A percentile compares a stretch with the other conserved stretches of the same genome.
Evolutionary conservation across 352 stramenopile genomes (phyloP).

Genomic region (Phytophthora pini): DNA sequence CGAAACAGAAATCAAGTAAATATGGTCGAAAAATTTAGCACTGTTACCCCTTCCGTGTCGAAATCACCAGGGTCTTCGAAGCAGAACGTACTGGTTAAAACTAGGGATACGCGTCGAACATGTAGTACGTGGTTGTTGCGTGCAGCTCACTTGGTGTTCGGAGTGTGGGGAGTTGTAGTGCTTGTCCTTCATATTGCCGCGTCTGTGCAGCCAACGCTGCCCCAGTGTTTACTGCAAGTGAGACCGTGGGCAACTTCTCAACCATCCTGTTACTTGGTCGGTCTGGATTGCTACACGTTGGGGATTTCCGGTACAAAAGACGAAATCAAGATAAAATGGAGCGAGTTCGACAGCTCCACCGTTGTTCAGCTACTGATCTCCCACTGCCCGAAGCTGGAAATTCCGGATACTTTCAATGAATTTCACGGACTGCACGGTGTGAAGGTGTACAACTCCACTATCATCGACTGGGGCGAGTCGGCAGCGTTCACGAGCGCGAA

Average conservation of each 20-base stretch:
- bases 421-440: conserved; percentile 37
- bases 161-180: conserved; percentile 18
- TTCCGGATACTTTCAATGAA: conserved; percentile 21
- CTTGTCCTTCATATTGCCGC: conserved; percentile 25
- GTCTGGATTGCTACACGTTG: conserved; percentile 34
- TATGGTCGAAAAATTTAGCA: neutral
- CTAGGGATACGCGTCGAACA: neutral
- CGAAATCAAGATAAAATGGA: conserved; percentile 22
- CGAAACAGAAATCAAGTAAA: neutral
- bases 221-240: conserved; percentile 32
- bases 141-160: conserved; percentile 17
- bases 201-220: conserved; percentile 13
- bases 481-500: conserved; percentile 27
- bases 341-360: conserved; percentile 32
- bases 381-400: conserved; percentile 40
- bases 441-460: conserved; percentile 53
- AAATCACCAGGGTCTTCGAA: neutral
- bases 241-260: conserved; percentile 36
- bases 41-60: neutral
- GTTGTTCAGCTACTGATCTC: conserved; percentile 37
- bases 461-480: conserved; percentile 30
- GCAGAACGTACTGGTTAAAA: no score
- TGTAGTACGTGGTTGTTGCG: neutral
- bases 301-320: conserved; percentile 17
- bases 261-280: conserved; percentile 40